Evolutionary conservation across 495 filamentous ascomycete genomes (phyloP).

Genomic region (Penicillium riverlandense): DNA sequence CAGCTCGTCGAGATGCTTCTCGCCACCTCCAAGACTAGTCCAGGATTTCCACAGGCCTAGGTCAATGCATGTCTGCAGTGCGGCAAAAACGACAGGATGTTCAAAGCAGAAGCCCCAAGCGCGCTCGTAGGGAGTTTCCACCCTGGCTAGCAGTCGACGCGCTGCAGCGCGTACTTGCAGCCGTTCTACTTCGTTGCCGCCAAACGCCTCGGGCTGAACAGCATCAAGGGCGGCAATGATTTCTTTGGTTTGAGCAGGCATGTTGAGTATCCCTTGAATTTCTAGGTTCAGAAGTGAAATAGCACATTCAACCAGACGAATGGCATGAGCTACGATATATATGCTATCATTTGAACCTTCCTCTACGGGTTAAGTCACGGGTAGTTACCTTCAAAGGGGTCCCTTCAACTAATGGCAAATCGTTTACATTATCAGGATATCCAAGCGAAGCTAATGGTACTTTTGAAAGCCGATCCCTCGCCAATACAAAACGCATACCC

Average conservation of each 20-base stretch:
- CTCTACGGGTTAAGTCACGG: no score
- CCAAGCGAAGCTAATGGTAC: no score
- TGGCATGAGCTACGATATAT: neutral
- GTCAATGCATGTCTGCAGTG: slow-evolving; percentile 23
- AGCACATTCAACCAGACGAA: no score
- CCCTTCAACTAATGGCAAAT: no score
- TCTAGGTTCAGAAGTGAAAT: neutral
- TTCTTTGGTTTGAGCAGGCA: slow-evolving; percentile 4
- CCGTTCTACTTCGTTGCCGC: slow-evolving; percentile 18
- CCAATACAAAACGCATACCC: no score
- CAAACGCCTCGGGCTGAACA: slow-evolving; percentile 11
- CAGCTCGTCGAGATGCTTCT: slow-evolving; percentile 17
- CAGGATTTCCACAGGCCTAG: slow-evolving; percentile 20
- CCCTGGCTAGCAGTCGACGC: slow-evolving; percentile 17
- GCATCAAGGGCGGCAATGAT: slow-evolving; percentile 16
- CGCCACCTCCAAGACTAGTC: slow-evolving; percentile 15
- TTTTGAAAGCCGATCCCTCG: no score
- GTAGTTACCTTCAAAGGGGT: no score
- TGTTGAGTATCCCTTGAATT: neutral
- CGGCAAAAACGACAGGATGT: slow-evolving; percentile 20
- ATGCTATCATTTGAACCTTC: neutral
- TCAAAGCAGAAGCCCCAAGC: slow-evolving; percentile 25
- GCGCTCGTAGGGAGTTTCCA: slow-evolving; percentile 21
- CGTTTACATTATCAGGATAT: no score
- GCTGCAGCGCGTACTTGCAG: slow-evolving; percentile 19